Percentiles rank a stretch among this genome's conserved stretches.
Conservation (phyloP, 2,329 filamentous ascomycete species). For the Venturiaceae sp. region DNA sequence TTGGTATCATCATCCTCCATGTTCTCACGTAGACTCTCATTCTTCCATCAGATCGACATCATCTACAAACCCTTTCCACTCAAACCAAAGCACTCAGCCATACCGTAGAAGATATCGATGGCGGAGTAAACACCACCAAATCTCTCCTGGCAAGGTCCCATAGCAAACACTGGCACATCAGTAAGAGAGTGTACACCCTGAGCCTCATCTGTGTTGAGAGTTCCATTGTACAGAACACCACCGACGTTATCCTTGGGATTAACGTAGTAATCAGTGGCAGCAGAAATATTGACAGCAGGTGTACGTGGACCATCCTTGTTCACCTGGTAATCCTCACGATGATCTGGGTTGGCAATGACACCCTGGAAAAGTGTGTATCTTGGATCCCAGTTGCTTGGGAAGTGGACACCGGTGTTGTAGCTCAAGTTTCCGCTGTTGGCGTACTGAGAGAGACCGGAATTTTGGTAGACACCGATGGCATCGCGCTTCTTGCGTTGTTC, state of each 20-base stretch:
- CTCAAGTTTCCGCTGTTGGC: slow-evolving; percentile 47
- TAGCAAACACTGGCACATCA: slow-evolving; percentile 53
- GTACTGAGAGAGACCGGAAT: slow-evolving; percentile 70
- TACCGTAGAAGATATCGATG: slow-evolving; percentile 66
- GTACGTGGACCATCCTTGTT: slow-evolving; percentile 54
- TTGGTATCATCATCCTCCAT: background rate
- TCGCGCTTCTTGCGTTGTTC: slow-evolving; percentile 63
- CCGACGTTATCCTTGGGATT: slow-evolving; percentile 56
- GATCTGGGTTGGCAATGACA: slow-evolving; percentile 62
- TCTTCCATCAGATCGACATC: background rate
- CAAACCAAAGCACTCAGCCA: slow-evolving; percentile 58
- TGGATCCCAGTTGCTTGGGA: slow-evolving; percentile 78
- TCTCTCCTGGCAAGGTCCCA: slow-evolving; percentile 67
- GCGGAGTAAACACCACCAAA: slow-evolving; percentile 64
- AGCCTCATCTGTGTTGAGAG: slow-evolving; percentile 50
- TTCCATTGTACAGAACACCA: slow-evolving; percentile 69
- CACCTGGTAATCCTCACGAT: slow-evolving; percentile 65
- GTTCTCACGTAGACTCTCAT: too few species aligned
- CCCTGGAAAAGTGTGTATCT: slow-evolving; percentile 72
- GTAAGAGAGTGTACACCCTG: slow-evolving; percentile 41
- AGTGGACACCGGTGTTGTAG: slow-evolving; percentile 65
- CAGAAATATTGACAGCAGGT: slow-evolving; percentile 47
- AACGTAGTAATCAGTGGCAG: slow-evolving; percentile 47
- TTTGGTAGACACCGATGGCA: slow-evolving; percentile 63
- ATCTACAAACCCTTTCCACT: slow-evolving; percentile 7